Evolutionary conservation across 768 basidiomycete genomes (phyloP).

Genomic region (Termitomyces sp.): DNA sequence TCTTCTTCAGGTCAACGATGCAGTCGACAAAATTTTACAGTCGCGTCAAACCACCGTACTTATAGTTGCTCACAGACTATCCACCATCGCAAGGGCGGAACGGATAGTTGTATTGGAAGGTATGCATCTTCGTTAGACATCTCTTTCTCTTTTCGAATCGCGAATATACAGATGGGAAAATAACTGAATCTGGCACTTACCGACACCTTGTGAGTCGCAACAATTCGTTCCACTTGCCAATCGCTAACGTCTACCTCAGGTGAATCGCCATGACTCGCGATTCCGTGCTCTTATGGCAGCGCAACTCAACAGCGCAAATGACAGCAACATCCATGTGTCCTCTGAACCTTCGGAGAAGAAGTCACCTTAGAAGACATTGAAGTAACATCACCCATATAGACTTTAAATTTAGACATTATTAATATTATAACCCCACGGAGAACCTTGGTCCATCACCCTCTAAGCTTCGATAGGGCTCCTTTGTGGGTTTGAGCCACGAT

Average conservation of each 20-base stretch:
- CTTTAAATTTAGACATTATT: not conserved
- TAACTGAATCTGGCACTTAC: conserved; percentile 82
- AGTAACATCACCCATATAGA: not conserved
- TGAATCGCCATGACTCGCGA: conserved; percentile 64
- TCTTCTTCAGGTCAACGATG: conserved; percentile 67
- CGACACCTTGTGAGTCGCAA: conserved; percentile 57
- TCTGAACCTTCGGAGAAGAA: not conserved
- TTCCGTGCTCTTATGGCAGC: conserved; percentile 90
- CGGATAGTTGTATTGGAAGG: conserved; percentile 88
- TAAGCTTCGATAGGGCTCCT: not conserved
- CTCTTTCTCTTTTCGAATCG: not conserved
- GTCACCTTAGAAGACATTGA: not conserved
- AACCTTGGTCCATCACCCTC: not conserved
- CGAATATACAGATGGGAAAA: conserved; percentile 52
- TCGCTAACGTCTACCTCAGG: conserved; percentile 29
- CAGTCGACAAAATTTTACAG: conserved; percentile 82
- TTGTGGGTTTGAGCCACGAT: conserved; percentile 1
- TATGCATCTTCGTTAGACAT: conserved; percentile 18
- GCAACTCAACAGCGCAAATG: conserved; percentile 57
- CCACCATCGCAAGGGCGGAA: conserved; percentile 87
- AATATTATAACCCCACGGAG: conserved; percentile 3
- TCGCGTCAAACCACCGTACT: conserved; percentile 80
- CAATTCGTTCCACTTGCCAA: not conserved
- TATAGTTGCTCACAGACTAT: conserved; percentile 85
- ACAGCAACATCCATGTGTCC: conserved; percentile 16